Percentiles rank a stretch among this genome's conserved stretches.
These are phyloP conservation scores for Pelargonium myrrhifolium DNA, from an alignment of 441 rosid species.

Conservation along the genomic window DNA sequence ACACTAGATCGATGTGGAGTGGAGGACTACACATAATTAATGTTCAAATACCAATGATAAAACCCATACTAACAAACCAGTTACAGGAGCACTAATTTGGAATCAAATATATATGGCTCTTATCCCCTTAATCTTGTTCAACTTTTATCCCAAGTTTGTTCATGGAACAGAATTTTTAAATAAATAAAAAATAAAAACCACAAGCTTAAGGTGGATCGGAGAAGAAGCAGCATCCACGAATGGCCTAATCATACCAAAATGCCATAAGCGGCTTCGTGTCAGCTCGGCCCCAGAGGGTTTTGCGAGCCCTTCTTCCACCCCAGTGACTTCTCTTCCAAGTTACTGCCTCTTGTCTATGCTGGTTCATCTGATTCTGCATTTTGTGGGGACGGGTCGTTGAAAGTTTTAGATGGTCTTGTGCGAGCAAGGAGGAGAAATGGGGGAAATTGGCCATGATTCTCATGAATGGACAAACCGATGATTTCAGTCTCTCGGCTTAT, in stretches of 20 bases:
- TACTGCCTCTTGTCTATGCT: conserved; percentile 33
- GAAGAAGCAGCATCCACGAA: conserved; percentile 13
- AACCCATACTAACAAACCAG: too few relatives aligned
- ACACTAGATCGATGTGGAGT: too few relatives aligned
- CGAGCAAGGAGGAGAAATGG: conserved; percentile 32
- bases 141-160: conserved; percentile 19
- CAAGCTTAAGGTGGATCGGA: conserved; percentile 4
- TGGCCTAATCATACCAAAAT: conserved; percentile 29
- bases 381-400: conserved; percentile 32
- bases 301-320: conserved; percentile 38
- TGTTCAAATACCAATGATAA: too few relatives aligned
- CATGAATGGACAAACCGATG: conserved; percentile 20
- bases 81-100: not conserved
- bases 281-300: conserved; percentile 22
- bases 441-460: conserved; percentile 34
- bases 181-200: too few relatives aligned
- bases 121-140: too few relatives aligned
- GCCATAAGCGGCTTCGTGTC: conserved; percentile 32
- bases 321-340: conserved; percentile 20
- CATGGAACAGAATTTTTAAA: conserved; percentile 17
- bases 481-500: conserved; percentile 28
- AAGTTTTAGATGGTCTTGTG: conserved; percentile 33
- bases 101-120: too few relatives aligned
- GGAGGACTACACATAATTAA: too few relatives aligned
- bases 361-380: conserved; percentile 23